Evolutionary conservation across 2,329 filamentous ascomycete species (phyloP), one percentile per base, ranked within the genome.

Genomic region (Colletotrichum coccodes): DNA sequence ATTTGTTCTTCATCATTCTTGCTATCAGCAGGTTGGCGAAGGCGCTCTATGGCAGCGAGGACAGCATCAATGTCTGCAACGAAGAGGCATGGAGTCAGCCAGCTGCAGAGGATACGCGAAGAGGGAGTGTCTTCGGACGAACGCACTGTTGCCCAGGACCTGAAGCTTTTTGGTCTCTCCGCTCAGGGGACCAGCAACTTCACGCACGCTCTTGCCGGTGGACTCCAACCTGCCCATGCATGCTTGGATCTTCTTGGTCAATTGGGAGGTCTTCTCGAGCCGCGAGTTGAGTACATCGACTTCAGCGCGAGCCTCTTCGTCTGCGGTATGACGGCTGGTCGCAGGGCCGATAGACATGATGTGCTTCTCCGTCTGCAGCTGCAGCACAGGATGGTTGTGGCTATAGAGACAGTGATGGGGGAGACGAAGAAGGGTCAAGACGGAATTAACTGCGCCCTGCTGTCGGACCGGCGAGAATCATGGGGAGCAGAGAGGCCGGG

Each of bases 161-260:
- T 98, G 96, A 26, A 98, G 86, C 71, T 91, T 92, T 79, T 94
- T 93, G 0, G 96, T 98, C 79, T 98, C 97, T 74, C 92, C 93
- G 77, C 95, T 97, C 47, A 99, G 91, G 9, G 96, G 96, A 0
- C 94, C 94, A 64, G 97, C 94, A 12, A 97, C 95, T 76, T 97
- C 94, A 75, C 94, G 92, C 23, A 98, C 94, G 69, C 92, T 95
- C 81, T 94, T 94, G 21, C 95, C 96, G 60, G 94, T 97, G 42
- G 91, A 90, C 75, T 98, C 94, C 38, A 99, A 86, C 64, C 95
- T 89, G 42, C 90, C 89, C 73, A 98, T 87, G 59, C 94, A 97
- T 32, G 93, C 92, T 80, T 97, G 93, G 64, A 99, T 98, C 85
- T 97, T 97, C 84, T 96, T 97, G 36, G 94, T 97, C 78, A 98